A percentile compares a stretch with the other conserved stretches of the same genome.
phyloP scores from a whole-genome alignment of 2,329 filamentous ascomycete genomes.

The Fusarium bulbicola region DNA sequence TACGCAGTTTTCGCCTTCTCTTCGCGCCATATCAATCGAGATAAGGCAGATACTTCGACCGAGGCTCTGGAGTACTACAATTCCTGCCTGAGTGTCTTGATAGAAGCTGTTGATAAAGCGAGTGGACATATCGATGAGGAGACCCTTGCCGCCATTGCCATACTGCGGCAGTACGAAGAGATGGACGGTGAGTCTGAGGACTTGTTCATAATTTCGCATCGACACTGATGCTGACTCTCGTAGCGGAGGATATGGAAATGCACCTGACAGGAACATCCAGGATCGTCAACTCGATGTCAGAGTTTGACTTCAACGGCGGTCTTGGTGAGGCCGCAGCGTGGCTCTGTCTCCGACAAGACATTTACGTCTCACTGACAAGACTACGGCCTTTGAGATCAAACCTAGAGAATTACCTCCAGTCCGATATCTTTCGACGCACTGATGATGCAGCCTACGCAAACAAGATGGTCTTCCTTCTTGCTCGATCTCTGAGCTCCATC shows the following conservation, averaged over 20 bases:
- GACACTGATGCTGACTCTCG: not conserved
- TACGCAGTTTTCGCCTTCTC: not conserved
- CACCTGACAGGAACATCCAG: not conserved
- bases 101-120: not conserved
- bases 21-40: not conserved
- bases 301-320: not conserved
- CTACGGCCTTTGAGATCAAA: not conserved
- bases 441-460: not conserved
- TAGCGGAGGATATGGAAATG: not conserved
- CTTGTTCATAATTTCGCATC: not conserved
- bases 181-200: not conserved
- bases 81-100: not conserved
- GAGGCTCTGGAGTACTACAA: not conserved
- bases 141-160: not conserved
- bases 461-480: not conserved
- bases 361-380: not conserved
- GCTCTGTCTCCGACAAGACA: not conserved
- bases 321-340: not conserved
- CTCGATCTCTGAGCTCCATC: not conserved
- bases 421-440: not conserved
- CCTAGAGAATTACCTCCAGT: not conserved
- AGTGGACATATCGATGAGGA: not conserved
- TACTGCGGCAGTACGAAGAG: conserved; percentile 1
- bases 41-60: not conserved
- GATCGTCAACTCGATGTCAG: not conserved